Evolutionary conservation across 352 stramenopile genomes (phyloP), one percentile per base, ranked within the genome.

Genomic region (Phytopythium mirpurense): DNA sequence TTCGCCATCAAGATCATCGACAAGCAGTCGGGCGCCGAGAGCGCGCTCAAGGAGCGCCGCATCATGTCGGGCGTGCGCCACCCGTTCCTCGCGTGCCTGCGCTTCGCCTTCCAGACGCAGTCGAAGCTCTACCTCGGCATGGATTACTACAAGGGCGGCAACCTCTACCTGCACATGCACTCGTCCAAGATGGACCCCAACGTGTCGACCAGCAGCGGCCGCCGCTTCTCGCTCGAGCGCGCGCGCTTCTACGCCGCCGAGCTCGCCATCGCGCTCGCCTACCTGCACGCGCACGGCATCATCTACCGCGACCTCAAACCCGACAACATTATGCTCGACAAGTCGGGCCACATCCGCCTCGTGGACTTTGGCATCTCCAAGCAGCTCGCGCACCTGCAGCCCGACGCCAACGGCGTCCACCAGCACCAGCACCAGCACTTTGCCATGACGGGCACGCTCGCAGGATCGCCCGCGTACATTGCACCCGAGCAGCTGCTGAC

Each of bases 291-390:
- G 38, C 81, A 93, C 41, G 80, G 76, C 47, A 93, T 93, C 57
- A 88, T 93, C 42, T 93, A 95, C 65, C 83, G 85, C 46, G 85
- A 95, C 55, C 64, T 95, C 41, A 95, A 95, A 62, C 83, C 83
- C 0, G 85, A 93, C 61, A 95, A 95, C 58, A 88, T 95, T 46
- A 91, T 96, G 83, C 70, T 96, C 8, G 87, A 95, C 63, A 78
- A 86, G 57, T 80, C 70, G 10, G 87, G 87, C 14, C 87, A 95
- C 62, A 91, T 95, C 54, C 81, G 82, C 5, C 65, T 96, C n/a
- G 84, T 93, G 37, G 87, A 96, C 59, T 95, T 96, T 54, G 87
- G 87, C 32, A 91, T 95, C 43, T 95, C 83, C 18, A 96, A 96
- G 67, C 79, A 93, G 51, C 63, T 95, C 21, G 64, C 45, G 29